Evolutionary conservation across 108 stramenopile species (phyloP).

Genomic region (Hondaea fermentalgiana): DNA sequence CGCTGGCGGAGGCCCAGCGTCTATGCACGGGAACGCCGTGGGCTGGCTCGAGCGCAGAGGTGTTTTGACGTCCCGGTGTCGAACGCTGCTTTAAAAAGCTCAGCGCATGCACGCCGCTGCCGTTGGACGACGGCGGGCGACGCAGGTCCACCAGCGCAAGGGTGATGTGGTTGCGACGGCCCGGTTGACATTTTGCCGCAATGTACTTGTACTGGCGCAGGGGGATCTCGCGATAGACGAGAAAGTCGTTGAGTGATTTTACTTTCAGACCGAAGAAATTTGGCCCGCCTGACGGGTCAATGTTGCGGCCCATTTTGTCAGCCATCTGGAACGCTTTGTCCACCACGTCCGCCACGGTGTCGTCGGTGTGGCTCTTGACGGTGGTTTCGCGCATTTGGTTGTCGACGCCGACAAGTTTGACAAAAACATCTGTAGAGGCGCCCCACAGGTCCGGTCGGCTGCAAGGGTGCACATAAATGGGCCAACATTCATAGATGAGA

Average conservation of each 20-base stretch:
- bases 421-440: background rate
- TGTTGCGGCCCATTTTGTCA: background rate
- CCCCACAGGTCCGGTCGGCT: background rate
- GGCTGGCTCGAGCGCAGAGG: background rate
- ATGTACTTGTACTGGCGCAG: conserved; percentile 12
- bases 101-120: background rate
- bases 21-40: background rate
- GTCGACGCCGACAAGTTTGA: background rate
- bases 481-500: conserved; percentile 10
- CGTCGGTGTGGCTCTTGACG: background rate
- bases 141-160: background rate
- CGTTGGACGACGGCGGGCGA: conserved; percentile 1
- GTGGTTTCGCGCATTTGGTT: background rate
- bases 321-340: conserved; percentile 8
- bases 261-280: background rate
- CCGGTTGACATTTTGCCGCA: background rate
- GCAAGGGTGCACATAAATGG: background rate
- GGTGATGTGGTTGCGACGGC: background rate
- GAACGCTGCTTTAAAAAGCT: background rate
- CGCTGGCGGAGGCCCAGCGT: too few relatives aligned
- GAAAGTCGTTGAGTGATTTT: background rate
- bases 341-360: conserved; percentile 7
- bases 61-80: background rate
- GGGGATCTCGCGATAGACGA: conserved; percentile 1
- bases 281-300: background rate